A percentile compares a stretch with the other conserved stretches of the same genome.
These are phyloP conservation scores for Coprinopsis marcescibilis DNA, from an alignment of 768 basidiomycete species.

Conservation along the genomic window DNA sequence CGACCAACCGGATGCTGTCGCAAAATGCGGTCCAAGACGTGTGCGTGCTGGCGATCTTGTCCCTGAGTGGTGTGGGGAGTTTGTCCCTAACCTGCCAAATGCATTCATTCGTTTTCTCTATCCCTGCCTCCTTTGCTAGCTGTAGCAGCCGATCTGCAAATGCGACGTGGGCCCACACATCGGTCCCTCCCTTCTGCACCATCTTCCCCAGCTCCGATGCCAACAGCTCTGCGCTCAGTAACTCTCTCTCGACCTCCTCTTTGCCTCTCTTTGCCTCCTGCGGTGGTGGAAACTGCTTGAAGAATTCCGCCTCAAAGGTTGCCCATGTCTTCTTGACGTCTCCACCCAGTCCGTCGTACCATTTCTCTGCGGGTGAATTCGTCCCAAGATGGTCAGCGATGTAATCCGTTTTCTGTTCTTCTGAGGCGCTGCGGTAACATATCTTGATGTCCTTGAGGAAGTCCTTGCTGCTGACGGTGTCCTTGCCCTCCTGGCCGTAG, in stretches of 20 bases:
- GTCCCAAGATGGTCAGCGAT: neutral
- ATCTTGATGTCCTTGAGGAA: neutral
- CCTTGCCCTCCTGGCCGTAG: neutral
- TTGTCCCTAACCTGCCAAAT: neutral
- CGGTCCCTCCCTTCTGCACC: neutral
- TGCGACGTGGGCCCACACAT: neutral
- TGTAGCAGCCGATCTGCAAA: neutral
- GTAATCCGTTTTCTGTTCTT: neutral
- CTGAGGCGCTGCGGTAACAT: neutral
- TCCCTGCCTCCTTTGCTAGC: neutral
- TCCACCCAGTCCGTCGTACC: neutral
- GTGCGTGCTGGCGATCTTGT: neutral
- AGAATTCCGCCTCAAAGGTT: neutral
- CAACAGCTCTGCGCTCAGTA: slow-evolving; percentile 12
- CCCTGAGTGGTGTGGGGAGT: neutral
- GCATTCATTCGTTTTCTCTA: neutral
- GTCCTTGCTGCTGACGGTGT: neutral
- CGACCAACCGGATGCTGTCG: too few species aligned
- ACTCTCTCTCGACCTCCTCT: too few species aligned
- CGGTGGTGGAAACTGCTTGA: neutral
- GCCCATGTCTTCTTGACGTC: neutral
- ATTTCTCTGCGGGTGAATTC: neutral
- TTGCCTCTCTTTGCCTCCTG: too few species aligned
- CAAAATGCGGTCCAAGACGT: neutral
- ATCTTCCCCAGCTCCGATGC: neutral